A percentile compares a stretch with the other conserved stretches of the same genome.
phyloP scores from a whole-genome alignment of 2,329 filamentous ascomycete species.

The Colletotrichum destructivum region DNA sequence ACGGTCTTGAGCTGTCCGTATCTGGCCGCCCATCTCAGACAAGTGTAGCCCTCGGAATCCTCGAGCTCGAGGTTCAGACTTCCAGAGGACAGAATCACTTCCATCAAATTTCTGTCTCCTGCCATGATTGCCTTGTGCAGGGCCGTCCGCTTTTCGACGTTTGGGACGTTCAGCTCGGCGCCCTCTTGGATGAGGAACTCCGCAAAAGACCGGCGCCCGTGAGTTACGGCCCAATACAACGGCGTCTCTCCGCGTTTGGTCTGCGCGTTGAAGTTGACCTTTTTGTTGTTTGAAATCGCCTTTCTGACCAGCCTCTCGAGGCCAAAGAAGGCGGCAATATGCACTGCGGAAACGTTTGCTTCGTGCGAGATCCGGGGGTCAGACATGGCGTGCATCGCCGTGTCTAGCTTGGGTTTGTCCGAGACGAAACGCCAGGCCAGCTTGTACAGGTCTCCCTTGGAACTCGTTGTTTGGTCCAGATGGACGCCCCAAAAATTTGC shows the following conservation, averaged over 20 bases:
- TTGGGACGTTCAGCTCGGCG: constrained; percentile 13
- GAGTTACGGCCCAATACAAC: constrained; percentile 17
- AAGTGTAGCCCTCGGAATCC: constrained; percentile 18
- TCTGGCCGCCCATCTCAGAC: constrained; percentile 19
- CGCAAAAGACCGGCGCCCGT: neutral
- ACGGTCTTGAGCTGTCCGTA: constrained; percentile 5
- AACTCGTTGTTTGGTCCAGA: neutral
- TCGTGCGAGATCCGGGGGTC: constrained; percentile 7
- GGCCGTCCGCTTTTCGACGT: constrained; percentile 7
- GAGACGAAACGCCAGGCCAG: constrained; percentile 20
- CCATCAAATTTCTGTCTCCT: neutral
- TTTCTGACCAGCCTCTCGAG: constrained; percentile 9
- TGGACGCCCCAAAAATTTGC: constrained; percentile 20
- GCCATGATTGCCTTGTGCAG: constrained; percentile 17
- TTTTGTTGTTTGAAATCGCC: constrained; percentile 3
- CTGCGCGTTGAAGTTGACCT: constrained; percentile 16
- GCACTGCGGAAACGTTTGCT: neutral
- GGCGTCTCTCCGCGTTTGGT: constrained; percentile 23
- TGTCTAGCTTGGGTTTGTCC: neutral
- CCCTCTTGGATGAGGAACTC: neutral
- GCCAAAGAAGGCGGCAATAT: constrained; percentile 25
- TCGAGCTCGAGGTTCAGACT: constrained; percentile 11
- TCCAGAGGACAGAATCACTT: neutral
- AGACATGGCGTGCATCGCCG: neutral
- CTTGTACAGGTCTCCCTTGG: constrained; percentile 2